phyloP scores from a whole-genome alignment of 179 eudicot genomes.

The Beta macrorhiza region DNA sequence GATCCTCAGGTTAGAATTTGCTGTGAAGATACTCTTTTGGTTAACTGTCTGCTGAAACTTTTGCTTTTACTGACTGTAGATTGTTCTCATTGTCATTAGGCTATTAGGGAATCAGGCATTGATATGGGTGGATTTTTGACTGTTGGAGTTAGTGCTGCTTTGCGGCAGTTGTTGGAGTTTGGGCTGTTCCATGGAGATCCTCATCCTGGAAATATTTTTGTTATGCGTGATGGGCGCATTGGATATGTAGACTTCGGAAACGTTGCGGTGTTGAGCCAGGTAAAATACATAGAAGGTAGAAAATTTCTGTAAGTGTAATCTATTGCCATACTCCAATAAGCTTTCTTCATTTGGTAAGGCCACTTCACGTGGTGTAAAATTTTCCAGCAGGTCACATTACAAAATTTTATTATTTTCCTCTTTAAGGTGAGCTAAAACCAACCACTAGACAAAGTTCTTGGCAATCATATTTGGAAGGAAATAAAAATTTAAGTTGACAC shows the following conservation, averaged over 20 bases:
- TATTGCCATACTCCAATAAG: background rate
- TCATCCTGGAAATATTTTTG: conserved; percentile 98
- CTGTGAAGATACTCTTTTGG: conserved; percentile 7
- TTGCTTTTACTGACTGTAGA: conserved; percentile 13
- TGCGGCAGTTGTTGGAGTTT: conserved; percentile 88
- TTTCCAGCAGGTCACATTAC: background rate
- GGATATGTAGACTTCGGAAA: conserved; percentile 99
- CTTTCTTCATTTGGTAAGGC: background rate
- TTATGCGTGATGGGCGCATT: conserved; percentile 98
- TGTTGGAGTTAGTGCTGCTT: conserved; percentile 97
- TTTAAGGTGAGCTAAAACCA: background rate
- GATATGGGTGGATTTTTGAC: conserved; percentile 90
- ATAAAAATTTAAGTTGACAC: background rate
- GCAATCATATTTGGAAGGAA: background rate
- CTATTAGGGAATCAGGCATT: conserved; percentile 81
- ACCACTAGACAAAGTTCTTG: background rate
- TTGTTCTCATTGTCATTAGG: conserved; percentile 44
- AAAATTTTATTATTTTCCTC: background rate
- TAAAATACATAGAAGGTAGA: conserved; percentile 26
- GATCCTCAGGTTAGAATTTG: conserved; percentile 74
- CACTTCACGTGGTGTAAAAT: background rate
- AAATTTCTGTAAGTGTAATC: background rate
- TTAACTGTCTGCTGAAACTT: background rate
- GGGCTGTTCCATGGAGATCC: conserved; percentile 99
- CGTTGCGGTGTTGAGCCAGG: conserved; percentile 98